A percentile compares a stretch with the other conserved stretches of the same genome.
These are phyloP conservation scores for Bjerkandera adusta DNA, from an alignment of 1,284 basidiomycete genomes.

Conservation along the genomic window DNA sequence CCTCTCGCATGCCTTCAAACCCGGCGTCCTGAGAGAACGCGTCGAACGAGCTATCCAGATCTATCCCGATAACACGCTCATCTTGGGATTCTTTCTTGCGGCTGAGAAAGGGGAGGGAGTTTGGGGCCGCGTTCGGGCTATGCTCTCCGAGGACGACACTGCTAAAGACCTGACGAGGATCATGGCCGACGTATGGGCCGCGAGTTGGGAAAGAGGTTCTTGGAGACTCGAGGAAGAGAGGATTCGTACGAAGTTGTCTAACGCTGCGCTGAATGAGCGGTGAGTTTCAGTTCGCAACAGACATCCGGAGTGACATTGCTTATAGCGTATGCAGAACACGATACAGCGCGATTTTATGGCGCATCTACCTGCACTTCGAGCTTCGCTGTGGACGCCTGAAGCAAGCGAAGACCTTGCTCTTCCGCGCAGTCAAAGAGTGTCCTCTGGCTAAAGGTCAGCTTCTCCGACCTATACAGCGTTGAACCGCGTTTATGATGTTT, in stretches of 20 bases:
- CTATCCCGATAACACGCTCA: conserved; percentile 72
- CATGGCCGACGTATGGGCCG: conserved; percentile 71
- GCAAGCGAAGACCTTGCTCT: conserved; percentile 76
- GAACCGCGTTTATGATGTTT: conserved; percentile 15
- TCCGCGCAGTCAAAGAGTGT: conserved; percentile 80
- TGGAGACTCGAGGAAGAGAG: conserved; percentile 72
- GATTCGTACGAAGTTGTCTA: conserved; percentile 58
- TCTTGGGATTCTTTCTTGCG: conserved; percentile 78
- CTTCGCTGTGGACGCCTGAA: conserved; percentile 56
- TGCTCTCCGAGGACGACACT: conserved; percentile 43
- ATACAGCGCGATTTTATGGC: conserved; percentile 73
- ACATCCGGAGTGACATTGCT: conserved; percentile 1
- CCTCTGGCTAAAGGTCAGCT: conserved; percentile 73
- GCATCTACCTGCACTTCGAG: conserved; percentile 82
- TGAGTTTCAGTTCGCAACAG: conserved; percentile 31
- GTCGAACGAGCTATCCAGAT: conserved; percentile 51
- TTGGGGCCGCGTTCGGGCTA: conserved; percentile 63
- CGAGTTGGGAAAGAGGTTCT: conserved; percentile 69
- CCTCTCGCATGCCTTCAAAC: conserved; percentile 58
- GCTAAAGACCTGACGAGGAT: conserved; percentile 59
- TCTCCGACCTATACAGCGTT: not conserved
- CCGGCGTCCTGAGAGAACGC: conserved; percentile 57
- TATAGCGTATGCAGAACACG: conserved; percentile 49
- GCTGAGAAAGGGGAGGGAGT: conserved; percentile 73
- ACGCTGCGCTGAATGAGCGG: conserved; percentile 65